A percentile compares a stretch with the other conserved stretches of the same genome.
Evolutionary conservation across 2,329 filamentous ascomycete genomes (phyloP).

Genomic region (Penicillium polonicum): DNA sequence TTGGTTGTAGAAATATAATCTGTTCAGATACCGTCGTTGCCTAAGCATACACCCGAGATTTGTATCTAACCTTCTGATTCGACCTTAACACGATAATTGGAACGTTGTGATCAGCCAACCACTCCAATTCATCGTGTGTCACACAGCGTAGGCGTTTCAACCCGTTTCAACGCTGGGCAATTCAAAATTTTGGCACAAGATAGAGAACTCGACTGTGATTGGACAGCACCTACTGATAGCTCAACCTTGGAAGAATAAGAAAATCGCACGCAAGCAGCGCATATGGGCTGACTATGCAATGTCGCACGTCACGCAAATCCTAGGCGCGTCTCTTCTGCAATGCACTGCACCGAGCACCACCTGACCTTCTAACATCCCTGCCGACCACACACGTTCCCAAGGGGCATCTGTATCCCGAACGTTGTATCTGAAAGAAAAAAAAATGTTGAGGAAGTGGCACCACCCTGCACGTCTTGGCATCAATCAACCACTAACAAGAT

Average conservation of each 20-base stretch:
- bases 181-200: slow-evolving; percentile 1
- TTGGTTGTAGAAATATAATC: neutral
- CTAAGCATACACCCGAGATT: neutral
- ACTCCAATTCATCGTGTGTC: neutral
- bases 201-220: neutral
- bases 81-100: neutral
- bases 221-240: neutral
- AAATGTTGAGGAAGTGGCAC: slow-evolving; percentile 3
- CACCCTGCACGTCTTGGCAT: slow-evolving; percentile 3
- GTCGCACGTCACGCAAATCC: slow-evolving; percentile 18
- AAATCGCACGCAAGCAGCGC: slow-evolving; percentile 8
- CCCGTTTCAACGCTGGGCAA: neutral
- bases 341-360: slow-evolving; percentile 22
- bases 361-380: slow-evolving; percentile 19
- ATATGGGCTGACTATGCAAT: slow-evolving; percentile 13
- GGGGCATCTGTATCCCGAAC: slow-evolving; percentile 5
- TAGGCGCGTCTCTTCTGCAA: slow-evolving; percentile 12
- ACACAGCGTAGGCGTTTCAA: slow-evolving; percentile 4
- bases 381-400: slow-evolving; percentile 13
- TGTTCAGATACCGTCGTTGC: neutral
- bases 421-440: neutral
- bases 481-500: neutral
- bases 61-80: neutral
- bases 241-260: slow-evolving; percentile 3
- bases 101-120: neutral